Conservation (phyloP, 352 stramenopile species). For the Elongisporangium prolatum region DNA sequence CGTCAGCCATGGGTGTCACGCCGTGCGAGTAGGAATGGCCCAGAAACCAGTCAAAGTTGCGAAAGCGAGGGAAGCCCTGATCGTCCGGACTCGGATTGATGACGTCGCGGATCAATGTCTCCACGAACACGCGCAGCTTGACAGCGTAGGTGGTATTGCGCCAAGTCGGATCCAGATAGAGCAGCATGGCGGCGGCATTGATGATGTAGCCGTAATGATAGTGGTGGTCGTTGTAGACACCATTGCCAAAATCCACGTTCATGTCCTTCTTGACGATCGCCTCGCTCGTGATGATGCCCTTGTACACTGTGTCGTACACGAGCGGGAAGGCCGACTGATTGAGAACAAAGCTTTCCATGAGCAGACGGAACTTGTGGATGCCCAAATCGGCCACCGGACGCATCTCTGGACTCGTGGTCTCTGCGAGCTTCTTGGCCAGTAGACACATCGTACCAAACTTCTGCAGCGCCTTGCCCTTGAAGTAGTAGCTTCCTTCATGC, state of each 20-base stretch:
- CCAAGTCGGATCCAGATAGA: slow-evolving; percentile 40
- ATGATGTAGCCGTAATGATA: slow-evolving; percentile 74
- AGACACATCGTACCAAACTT: slow-evolving; percentile 79
- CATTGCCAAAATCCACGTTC: slow-evolving; percentile 71
- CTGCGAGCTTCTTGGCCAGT: slow-evolving; percentile 49
- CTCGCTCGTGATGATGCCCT: slow-evolving; percentile 58
- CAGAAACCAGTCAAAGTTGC: slow-evolving; percentile 60
- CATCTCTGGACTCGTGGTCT: slow-evolving; percentile 55
- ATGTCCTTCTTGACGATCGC: slow-evolving; percentile 50
- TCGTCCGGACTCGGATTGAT: slow-evolving; percentile 23
- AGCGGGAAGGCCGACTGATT: slow-evolving; percentile 50
- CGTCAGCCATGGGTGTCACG: slow-evolving; percentile 63
- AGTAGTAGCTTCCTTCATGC: slow-evolving; percentile 77
- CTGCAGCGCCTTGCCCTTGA: slow-evolving; percentile 75
- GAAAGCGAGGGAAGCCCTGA: slow-evolving; percentile 51
- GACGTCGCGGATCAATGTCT: slow-evolving; percentile 55
- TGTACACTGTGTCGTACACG: slow-evolving; percentile 68
- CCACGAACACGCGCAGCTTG: slow-evolving; percentile 29
- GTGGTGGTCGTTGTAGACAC: slow-evolving; percentile 72
- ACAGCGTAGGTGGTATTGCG: slow-evolving; percentile 28
- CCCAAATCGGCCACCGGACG: slow-evolving; percentile 34
- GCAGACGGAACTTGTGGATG: slow-evolving; percentile 34
- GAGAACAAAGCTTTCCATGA: slow-evolving; percentile 36
- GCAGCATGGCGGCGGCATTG: slow-evolving; percentile 38
- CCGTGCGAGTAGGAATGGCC: slow-evolving; percentile 68